Base-by-base conservation (phyloP, 73 alveolate species). In the Paramecium pentaurelia region DNA sequence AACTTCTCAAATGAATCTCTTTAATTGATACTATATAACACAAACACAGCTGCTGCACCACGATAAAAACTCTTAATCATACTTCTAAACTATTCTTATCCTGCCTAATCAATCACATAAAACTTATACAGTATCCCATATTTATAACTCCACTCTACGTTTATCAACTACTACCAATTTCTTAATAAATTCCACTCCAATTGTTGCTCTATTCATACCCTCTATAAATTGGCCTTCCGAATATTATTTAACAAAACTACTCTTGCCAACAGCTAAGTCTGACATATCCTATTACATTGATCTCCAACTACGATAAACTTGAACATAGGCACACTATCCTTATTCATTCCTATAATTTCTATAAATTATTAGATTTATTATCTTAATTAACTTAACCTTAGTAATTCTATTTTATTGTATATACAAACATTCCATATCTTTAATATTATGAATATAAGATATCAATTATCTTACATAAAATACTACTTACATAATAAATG, bases 231-330 rank as follows among this genome's bases (percentile, higher is more conserved):
- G 88, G 88, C 38, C n/a, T 36, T 38, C 68, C n/a, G 60, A 36
- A 75, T 75, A 75, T 38, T 75, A 42, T 75, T 75, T 75, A 12
- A 75, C 58, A 30, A 75, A 38, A n/a, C 68, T 38, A 36, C 68
- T 38, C 88, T 75, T 75, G 16, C 88, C 88, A 38, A 75, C 88
- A 30, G 68, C 88, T 75, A 75, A 75, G 16, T 75, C 58, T 64
- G 49, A 64, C 16, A 32, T 32, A 80, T 47, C 47, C 18, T 11
- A 14, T 36, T 75, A 75, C 88, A 36, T 36, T 42, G 68, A 34
- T 75, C 88, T 12, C 88, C 88, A 30, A 75, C 60, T 20, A 75
- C 88, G 4, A 75, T 75, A 38, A 75, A 38, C 34, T 75, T 75
- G 37, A 75, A 75, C 68, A 75, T 38, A 30, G 88, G 88, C 84